Percentiles rank a stretch among this genome's conserved stretches.
Conservation (phyloP, 768 basidiomycete species). For the Boletus rubroflammeus region DNA sequence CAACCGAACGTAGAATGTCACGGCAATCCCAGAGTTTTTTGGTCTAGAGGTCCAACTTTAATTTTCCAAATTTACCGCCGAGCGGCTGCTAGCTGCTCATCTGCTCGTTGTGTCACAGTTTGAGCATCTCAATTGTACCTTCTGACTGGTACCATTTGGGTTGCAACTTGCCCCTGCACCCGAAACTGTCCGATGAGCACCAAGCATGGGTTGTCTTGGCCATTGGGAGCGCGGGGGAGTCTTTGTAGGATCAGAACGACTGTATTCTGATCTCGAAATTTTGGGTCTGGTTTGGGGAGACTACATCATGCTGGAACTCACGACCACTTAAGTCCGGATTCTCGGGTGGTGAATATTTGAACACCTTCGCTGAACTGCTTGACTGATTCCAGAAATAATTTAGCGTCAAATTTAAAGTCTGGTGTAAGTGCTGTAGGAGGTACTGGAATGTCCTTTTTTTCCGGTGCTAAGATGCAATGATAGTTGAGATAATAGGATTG, state of each 20-base stretch:
- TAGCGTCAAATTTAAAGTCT: background rate
- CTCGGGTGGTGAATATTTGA: too few relatives aligned
- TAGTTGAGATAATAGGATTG: background rate
- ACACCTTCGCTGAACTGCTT: too few relatives aligned
- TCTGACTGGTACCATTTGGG: background rate
- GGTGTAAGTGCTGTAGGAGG: background rate
- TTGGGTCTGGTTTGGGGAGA: too few relatives aligned
- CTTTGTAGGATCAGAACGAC: too few relatives aligned
- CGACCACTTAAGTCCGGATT: too few relatives aligned
- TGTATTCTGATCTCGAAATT: too few relatives aligned
- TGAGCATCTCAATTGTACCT: background rate
- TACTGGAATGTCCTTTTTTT: too few relatives aligned
- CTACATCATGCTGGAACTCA: too few relatives aligned
- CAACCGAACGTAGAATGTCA: background rate
- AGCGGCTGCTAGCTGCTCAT: background rate
- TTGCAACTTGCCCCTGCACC: background rate
- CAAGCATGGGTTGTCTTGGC: background rate
- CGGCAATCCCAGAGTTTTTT: background rate
- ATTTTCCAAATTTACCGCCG: background rate
- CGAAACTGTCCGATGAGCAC: background rate
- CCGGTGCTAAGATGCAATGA: background rate
- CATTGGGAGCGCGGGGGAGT: background rate
- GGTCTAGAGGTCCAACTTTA: background rate
- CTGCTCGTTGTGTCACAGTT: background rate
- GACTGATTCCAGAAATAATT: too few relatives aligned